phyloP scores from a whole-genome alignment of 768 basidiomycete genomes.

The Cyclocybe cylindracea region DNA sequence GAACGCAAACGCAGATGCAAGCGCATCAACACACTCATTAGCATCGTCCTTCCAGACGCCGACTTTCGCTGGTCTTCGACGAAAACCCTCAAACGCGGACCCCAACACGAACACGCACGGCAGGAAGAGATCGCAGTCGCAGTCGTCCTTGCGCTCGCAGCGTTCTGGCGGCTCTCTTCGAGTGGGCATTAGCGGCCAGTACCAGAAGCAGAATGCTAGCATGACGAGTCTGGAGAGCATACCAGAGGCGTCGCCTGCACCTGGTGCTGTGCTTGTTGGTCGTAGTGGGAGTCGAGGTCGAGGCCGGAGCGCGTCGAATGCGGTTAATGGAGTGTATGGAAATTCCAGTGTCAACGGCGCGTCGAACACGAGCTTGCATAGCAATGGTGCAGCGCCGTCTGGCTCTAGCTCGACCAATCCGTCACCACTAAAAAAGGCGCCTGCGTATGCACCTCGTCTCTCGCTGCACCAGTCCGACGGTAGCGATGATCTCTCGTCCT shows the following conservation, averaged over 20 bases:
- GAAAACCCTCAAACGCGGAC: neutral
- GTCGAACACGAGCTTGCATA: neutral
- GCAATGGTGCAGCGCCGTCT: neutral
- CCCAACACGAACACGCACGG: neutral
- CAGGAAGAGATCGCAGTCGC: neutral
- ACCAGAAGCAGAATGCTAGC: neutral
- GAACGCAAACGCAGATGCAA: neutral
- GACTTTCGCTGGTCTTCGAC: neutral
- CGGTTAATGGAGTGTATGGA: too few species aligned
- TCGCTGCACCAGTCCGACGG: conserved; percentile 51
- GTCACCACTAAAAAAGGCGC: conserved; percentile 19
- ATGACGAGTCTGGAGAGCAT: conserved; percentile 21
- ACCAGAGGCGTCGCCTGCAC: conserved; percentile 15
- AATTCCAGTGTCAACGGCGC: too few species aligned
- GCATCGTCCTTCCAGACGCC: conserved; percentile 1
- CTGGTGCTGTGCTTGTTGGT: neutral
- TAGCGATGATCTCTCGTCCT: conserved; percentile 46
- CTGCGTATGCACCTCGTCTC: conserved; percentile 50
- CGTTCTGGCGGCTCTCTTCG: conserved; percentile 4
- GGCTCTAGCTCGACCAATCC: neutral
- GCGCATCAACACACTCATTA: neutral
- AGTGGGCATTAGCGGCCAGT: neutral
- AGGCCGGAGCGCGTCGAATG: too few species aligned
- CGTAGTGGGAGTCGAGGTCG: too few species aligned
- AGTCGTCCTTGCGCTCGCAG: conserved; percentile 6